Evolutionary conservation across 371 early-diverging fungal species (phyloP), one percentile per base, ranked within the genome.

Genomic region (Haplosporangium sp.): DNA sequence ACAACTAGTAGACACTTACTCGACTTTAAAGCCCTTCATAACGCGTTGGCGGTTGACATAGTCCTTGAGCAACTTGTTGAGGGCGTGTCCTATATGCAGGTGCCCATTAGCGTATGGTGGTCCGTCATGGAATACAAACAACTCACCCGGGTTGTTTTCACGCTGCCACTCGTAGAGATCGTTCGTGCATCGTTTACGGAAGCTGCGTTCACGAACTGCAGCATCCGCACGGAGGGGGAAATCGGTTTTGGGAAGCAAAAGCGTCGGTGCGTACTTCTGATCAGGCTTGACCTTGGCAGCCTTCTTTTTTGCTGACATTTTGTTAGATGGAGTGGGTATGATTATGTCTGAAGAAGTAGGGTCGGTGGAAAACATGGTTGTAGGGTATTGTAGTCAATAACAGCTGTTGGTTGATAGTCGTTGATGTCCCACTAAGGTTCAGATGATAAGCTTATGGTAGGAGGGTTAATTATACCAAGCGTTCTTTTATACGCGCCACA

Each of bases 21-120:
- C 84, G 2, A 98, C 93, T 67, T 88, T 86, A 45, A 88, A 89
- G 36, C 95, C 97, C 52, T 89, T 89, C 64, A 95, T 88, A 13
- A 94, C 81, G 60, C 92, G 90, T 77, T 93, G 94, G 20, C 98
- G 86, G 64, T 93, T 91, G 38, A 96, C 82, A n/a, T 95, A 94
- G 74, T 98, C 98, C 81, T 98, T 98, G 11, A 96, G 83, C 21
- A 96, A 92, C 68, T 96, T 96, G 81, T 94, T 94, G 75, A 98
- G 83, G 47, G 96, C 95, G 76, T 98, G 98, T 7, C 97, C 90
- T 57, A 91, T 90, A 77, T 98, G 97, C n/a, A 96, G 90, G 57
- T 93, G 87, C 47, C 97, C 98, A 72, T 96, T 96, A 45, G 96
- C 97, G 84, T 96, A 98, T 5, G 98, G 98, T 21, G 98, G 98